Evolutionary conservation across 2,329 filamentous ascomycete species (phyloP).

Genomic region (Gremmenia infestans): DNA sequence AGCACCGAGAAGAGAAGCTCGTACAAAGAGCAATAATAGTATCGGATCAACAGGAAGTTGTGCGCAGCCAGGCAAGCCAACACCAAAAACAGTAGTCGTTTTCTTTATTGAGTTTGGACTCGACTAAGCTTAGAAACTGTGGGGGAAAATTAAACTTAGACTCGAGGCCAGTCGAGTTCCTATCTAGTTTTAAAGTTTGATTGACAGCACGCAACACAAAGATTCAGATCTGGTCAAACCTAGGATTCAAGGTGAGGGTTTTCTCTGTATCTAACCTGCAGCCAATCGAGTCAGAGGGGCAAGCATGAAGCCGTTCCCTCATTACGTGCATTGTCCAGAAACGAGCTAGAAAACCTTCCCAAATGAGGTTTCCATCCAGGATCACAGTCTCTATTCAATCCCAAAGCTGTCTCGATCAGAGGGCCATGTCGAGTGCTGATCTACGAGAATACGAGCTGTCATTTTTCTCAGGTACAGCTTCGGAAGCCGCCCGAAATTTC

Average conservation of each 20-base stretch:
- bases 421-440: conserved; percentile 1
- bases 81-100: neutral
- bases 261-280: neutral
- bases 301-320: conserved; percentile 11
- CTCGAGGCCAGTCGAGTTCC: conserved; percentile 13
- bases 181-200: conserved; percentile 20
- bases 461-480: conserved; percentile 5
- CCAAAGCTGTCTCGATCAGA: neutral
- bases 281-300: neutral
- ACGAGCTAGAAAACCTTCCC: conserved; percentile 1
- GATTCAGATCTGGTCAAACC: conserved; percentile 12
- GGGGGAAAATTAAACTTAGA: neutral
- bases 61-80: conserved; percentile 4
- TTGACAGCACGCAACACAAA: conserved; percentile 13
- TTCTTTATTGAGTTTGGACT: conserved; percentile 1
- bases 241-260: neutral
- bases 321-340: conserved; percentile 7
- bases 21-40: conserved; percentile 19
- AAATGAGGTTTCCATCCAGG: conserved; percentile 2
- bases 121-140: conserved; percentile 2
- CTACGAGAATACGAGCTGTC: conserved; percentile 2
- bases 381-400: conserved; percentile 5
- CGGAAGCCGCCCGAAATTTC: neutral
- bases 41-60: conserved; percentile 15
- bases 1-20: conserved; percentile 15